Evolutionary conservation across 345 rosid genomes (phyloP), one percentile per base, ranked within the genome.

Genomic region (Aquilaria yunnanensis): DNA sequence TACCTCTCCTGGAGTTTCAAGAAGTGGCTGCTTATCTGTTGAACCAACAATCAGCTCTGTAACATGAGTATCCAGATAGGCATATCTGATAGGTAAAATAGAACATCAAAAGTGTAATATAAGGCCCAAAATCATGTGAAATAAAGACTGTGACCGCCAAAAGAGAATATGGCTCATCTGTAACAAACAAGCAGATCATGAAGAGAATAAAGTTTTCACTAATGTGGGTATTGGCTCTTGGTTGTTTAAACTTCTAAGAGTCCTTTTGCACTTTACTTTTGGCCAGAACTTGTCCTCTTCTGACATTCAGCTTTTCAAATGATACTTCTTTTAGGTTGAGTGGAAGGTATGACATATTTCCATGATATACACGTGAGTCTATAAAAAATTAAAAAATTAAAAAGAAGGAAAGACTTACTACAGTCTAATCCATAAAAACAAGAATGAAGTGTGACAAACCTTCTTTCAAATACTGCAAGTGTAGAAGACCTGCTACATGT

Each of bases 1-100:
- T 59, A 88, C 99, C 85, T 94, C 97, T 16, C 96, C 92, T 0
- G 96, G 96, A 70, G 96, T 86, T 75, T 90, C 95, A 61, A 93
- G 92, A 75, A 93, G 92, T 57, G 92, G 87, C 69, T 82, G 96
- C 77, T 82, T 72, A 68, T 88, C 84, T 65, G 97, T 88, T 32
- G 89, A 88, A 64, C 95, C 90, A 58, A 82, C 72, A 48, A 86
- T 79, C 61, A 55, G 85, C 81, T 86, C 87, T 29, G 96, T 63
- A 9, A 60, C 65, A 77, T 74, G 82, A 76, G 73, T 71, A 32
- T 74, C 85, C 54, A 80, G 60, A 70, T 63, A 74, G 63, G 76
- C 77, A 72, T 90, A 80, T 86, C 98, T 93, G 33, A 32, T 57
- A 57, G 53, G 51, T 52, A 37, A 47, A 64, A 46, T 37, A 67